These are phyloP conservation scores for Euphrasia arctica DNA, from an alignment of 305 asterid genomes.

Conservation along the genomic window DNA sequence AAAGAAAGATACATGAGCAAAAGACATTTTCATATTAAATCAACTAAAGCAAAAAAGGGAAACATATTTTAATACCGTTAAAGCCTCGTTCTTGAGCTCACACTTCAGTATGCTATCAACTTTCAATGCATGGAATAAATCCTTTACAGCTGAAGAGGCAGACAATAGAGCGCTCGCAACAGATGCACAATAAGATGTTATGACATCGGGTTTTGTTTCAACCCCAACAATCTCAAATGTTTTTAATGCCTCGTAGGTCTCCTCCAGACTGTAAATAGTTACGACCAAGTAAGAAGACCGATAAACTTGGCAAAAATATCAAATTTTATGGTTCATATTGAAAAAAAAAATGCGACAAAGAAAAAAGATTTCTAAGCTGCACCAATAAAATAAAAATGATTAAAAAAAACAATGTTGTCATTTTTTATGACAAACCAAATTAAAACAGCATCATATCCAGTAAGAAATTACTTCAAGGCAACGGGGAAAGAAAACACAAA, in stretches of 20 bases:
- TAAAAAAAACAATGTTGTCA: conserved; percentile 6
- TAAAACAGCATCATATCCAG: neutral
- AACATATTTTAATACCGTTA: conserved; percentile 44
- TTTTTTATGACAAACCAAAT: conserved; percentile 4
- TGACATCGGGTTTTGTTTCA: conserved; percentile 49
- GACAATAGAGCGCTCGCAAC: conserved; percentile 55
- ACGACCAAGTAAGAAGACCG: conserved; percentile 24
- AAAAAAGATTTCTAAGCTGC: conserved; percentile 13
- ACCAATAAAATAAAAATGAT: neutral
- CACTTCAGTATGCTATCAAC: conserved; percentile 73
- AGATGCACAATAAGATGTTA: conserved; percentile 55
- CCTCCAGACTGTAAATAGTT: conserved; percentile 60
- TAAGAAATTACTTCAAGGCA: conserved; percentile 5
- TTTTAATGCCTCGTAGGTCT: conserved; percentile 71
- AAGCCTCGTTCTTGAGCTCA: conserved; percentile 49
- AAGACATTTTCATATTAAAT: conserved; percentile 12
- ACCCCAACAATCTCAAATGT: conserved; percentile 80
- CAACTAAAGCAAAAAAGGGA: conserved; percentile 13
- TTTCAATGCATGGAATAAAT: conserved; percentile 63
- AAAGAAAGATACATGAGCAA: conserved; percentile 21
- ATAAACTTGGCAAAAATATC: conserved; percentile 13
- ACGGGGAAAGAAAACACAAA: conserved; percentile 1
- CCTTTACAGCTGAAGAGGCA: conserved; percentile 58
- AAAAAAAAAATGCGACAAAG: conserved; percentile 7
- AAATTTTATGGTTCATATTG: neutral